Conservation (phyloP, 2,329 filamentous ascomycete species). For the Pseudogymnoascus sp. region DNA sequence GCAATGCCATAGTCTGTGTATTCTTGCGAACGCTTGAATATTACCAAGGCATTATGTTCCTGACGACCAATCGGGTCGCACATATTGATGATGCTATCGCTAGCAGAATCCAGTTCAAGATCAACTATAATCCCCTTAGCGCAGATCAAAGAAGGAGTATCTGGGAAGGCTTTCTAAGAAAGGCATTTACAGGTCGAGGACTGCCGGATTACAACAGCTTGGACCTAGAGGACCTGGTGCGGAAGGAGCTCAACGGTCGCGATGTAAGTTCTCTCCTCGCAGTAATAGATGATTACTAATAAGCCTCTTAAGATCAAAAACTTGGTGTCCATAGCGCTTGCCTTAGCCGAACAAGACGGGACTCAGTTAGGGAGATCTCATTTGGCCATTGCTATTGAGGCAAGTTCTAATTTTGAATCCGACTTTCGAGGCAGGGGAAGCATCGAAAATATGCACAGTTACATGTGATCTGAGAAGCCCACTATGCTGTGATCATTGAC, state of each 20-base stretch:
- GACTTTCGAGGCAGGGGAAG: constrained; percentile 1
- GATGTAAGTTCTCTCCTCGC: background rate
- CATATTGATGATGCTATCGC: constrained; percentile 17
- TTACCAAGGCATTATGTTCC: constrained; percentile 25
- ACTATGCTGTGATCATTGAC: background rate
- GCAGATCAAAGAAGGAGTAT: constrained; percentile 5
- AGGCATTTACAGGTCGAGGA: background rate
- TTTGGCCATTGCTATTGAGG: constrained; percentile 1
- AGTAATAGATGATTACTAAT: background rate
- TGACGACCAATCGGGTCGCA: constrained; percentile 22
- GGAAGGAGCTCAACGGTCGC: background rate
- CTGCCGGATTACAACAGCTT: background rate
- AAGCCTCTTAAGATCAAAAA: constrained; percentile 9
- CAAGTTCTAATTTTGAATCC: background rate
- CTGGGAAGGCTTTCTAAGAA: constrained; percentile 13
- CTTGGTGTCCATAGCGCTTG: constrained; percentile 6
- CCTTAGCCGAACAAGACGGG: background rate
- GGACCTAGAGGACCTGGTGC: background rate
- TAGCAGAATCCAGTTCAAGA: constrained; percentile 11
- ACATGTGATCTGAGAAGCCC: constrained; percentile 6
- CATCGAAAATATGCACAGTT: background rate
- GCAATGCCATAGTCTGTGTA: constrained; percentile 41
- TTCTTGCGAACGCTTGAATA: constrained; percentile 28
- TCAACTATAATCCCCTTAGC: constrained; percentile 12
- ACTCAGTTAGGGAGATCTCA: background rate